Conservation (phyloP, 495 filamentous ascomycete species). For the Neurospora sublineolata region DNA sequence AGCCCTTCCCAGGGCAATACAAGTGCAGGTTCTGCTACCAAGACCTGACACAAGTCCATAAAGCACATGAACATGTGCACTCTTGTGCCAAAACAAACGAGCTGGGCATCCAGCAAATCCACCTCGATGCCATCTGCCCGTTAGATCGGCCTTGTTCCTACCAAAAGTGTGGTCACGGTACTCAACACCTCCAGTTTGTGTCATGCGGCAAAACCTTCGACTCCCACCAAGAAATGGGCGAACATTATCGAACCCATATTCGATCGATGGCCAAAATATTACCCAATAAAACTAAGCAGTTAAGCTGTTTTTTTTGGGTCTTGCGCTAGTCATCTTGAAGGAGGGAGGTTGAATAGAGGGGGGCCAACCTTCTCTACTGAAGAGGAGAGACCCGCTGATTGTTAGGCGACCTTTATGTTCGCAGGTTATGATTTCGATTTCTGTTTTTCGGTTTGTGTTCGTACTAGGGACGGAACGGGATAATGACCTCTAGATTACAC, state of each 20-base stretch:
- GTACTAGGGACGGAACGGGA: too few species aligned
- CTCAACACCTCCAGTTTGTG: not conserved
- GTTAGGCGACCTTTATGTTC: too few species aligned
- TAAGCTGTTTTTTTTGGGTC: not conserved
- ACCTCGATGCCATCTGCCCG: not conserved
- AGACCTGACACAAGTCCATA: not conserved
- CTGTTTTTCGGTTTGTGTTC: too few species aligned
- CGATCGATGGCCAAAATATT: rapidly evolving
- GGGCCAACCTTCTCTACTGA: not conserved
- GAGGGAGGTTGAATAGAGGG: not conserved
- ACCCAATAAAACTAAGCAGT: rapidly evolving
- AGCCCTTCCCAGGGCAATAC: too few species aligned
- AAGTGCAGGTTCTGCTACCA: too few species aligned
- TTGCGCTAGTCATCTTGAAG: not conserved
- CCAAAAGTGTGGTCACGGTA: not conserved
- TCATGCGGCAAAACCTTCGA: not conserved
- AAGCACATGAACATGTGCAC: not conserved
- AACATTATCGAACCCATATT: not conserved
- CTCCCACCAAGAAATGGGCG: not conserved
- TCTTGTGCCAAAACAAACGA: not conserved
- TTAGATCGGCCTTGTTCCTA: not conserved
- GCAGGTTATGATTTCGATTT: too few species aligned
- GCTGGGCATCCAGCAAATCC: not conserved
- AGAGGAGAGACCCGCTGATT: too few species aligned
- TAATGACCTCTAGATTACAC: too few species aligned